Conservation (phyloP, 306 rosid species). For the Cicer chorassanicum region DNA sequence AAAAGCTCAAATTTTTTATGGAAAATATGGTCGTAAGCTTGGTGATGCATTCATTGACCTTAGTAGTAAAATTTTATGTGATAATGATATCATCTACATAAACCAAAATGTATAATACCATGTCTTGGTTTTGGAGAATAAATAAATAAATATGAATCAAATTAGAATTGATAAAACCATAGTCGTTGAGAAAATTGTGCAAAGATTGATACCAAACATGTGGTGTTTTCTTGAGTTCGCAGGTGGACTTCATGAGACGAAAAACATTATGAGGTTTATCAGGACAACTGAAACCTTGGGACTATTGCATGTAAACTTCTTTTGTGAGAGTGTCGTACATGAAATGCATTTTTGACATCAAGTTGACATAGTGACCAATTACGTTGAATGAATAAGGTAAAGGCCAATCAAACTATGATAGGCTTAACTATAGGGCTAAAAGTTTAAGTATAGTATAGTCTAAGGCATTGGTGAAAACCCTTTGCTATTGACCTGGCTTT, state of each 20-base stretch:
- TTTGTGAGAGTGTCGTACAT: background rate
- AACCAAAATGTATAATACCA: background rate
- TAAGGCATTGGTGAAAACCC: background rate
- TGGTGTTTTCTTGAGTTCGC: background rate
- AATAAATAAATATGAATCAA: background rate
- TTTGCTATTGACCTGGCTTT: background rate
- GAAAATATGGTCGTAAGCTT: background rate
- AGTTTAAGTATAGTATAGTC: background rate
- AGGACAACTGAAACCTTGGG: background rate
- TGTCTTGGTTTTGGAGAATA: background rate
- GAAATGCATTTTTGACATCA: background rate
- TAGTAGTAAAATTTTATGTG: background rate
- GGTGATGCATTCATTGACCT: background rate
- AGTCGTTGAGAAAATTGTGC: background rate
- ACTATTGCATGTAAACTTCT: background rate
- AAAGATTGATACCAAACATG: background rate
- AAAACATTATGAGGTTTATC: background rate
- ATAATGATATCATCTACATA: slow-evolving; percentile 10
- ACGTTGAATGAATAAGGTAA: background rate
- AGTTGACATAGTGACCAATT: slow-evolving; percentile 15
- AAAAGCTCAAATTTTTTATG: background rate
- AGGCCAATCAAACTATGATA: background rate
- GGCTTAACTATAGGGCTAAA: slow-evolving; percentile 8
- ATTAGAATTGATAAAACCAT: background rate
- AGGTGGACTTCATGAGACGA: background rate